Evolutionary conservation across 73 alveolate species (phyloP).

Genomic region (Blepharisma stoltei): DNA sequence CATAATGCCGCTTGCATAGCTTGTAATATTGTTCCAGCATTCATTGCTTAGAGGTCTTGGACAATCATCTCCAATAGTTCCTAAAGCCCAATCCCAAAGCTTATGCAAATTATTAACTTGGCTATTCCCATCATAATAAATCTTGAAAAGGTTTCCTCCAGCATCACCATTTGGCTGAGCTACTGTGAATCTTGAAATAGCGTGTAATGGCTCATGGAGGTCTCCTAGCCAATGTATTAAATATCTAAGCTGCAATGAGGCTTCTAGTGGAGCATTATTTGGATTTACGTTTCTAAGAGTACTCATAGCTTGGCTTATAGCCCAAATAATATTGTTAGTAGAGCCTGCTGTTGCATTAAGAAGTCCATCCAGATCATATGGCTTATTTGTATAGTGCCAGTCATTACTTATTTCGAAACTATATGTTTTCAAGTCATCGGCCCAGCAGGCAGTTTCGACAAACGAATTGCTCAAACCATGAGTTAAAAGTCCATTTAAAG

Average conservation of each 20-base stretch:
- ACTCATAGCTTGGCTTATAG: background rate
- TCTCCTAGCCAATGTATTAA: slow-evolving; percentile 65
- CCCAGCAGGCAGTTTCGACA: slow-evolving; percentile 26
- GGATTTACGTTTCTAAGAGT: slow-evolving; percentile 1
- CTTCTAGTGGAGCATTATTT: background rate
- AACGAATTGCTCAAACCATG: background rate
- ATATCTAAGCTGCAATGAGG: slow-evolving; percentile 37
- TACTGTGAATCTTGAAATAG: slow-evolving; percentile 31
- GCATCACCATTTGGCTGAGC: slow-evolving; percentile 58
- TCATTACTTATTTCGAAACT: background rate
- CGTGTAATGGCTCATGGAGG: slow-evolving; percentile 70
- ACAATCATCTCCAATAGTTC: background rate
- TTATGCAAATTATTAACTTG: slow-evolving; percentile 44
- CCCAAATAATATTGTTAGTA: background rate
- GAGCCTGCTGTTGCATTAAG: background rate
- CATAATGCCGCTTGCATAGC: background rate
- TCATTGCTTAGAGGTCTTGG: slow-evolving; percentile 7
- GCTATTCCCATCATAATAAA: slow-evolving; percentile 9
- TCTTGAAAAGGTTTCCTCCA: slow-evolving; percentile 52
- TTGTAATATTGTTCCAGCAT: background rate
- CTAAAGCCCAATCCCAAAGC: slow-evolving; percentile 59
- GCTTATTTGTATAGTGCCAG: slow-evolving; percentile 4
- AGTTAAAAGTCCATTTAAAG: background rate
- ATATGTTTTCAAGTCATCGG: slow-evolving; percentile 14
- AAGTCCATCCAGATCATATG: background rate